These are phyloP conservation scores for Alternaria novae-zelandiae DNA, from an alignment of 2,329 filamentous ascomycete species.

Conservation along the genomic window DNA sequence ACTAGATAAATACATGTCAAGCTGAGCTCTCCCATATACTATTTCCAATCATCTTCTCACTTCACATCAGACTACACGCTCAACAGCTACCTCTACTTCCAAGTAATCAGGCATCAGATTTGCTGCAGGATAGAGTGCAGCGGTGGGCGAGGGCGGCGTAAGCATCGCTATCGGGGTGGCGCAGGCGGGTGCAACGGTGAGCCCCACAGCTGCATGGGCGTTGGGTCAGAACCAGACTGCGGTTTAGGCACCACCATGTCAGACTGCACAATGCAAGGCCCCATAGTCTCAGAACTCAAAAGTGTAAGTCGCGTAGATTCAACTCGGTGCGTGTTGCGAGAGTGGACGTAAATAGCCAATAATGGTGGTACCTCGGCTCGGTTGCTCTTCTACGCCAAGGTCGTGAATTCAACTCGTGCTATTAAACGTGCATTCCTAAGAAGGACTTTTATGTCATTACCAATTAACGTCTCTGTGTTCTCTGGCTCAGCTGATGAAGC, in stretches of 20 bases:
- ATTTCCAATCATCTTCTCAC: background rate
- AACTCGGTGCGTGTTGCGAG: slow-evolving; percentile 1
- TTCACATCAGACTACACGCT: background rate
- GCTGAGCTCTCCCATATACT: background rate
- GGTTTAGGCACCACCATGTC: background rate
- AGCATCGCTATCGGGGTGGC: slow-evolving; percentile 26
- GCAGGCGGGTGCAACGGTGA: slow-evolving; percentile 26
- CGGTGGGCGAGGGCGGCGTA: slow-evolving; percentile 42
- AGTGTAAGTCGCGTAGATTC: background rate
- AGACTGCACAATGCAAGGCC: background rate
- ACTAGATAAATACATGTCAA: background rate
- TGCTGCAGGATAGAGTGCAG: slow-evolving; percentile 38
- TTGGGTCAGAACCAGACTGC: slow-evolving; percentile 3
- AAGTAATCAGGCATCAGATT: slow-evolving; percentile 28
- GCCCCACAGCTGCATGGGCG: slow-evolving; percentile 18
- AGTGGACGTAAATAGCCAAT: background rate
- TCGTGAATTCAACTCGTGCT: background rate
- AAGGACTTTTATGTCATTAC: background rate
- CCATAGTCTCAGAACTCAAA: background rate
- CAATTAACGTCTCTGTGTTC: background rate
- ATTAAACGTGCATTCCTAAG: background rate
- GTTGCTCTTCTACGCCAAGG: slow-evolving; percentile 9
- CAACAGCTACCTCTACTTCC: slow-evolving; percentile 26
- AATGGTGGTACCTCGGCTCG: slow-evolving; percentile 8
- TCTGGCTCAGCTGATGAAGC: background rate